Evolutionary conservation across 129 eudicot genomes (phyloP).

Genomic region (Flaveria trinervia): DNA sequence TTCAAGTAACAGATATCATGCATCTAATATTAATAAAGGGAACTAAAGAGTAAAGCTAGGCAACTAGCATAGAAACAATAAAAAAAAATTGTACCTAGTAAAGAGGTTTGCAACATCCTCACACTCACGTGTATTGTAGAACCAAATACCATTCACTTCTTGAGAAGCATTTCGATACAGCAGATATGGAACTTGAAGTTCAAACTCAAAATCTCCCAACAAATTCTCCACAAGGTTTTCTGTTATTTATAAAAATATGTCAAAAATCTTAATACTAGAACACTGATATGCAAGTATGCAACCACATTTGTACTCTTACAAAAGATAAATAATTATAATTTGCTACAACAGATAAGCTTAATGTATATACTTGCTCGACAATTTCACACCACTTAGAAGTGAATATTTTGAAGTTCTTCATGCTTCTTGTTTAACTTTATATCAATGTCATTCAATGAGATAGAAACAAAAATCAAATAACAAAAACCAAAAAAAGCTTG

Average conservation of each 20-base stretch:
- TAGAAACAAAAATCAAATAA: background rate
- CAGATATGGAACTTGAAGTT: constrained; percentile 72
- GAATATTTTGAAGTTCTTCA: background rate
- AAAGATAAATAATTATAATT: background rate
- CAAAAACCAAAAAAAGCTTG: constrained; percentile 16
- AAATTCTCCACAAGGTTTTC: constrained; percentile 85
- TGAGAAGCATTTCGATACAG: constrained; percentile 71
- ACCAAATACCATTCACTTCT: constrained; percentile 85
- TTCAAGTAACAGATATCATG: constrained; percentile 6
- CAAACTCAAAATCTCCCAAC: constrained; percentile 71
- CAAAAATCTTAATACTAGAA: constrained; percentile 9
- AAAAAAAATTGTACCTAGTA: constrained; percentile 48
- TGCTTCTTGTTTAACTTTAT: background rate
- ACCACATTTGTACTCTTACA: background rate
- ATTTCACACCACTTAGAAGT: background rate
- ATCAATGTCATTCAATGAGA: background rate
- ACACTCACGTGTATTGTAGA: constrained; percentile 77
- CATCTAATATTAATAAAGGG: constrained; percentile 16
- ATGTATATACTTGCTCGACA: background rate
- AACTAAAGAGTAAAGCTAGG: background rate
- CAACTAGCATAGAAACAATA: too few species aligned
- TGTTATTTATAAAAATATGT: constrained; percentile 32
- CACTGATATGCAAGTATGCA: background rate
- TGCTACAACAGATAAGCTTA: background rate
- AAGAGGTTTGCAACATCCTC: constrained; percentile 77